A percentile compares a stretch with the other conserved stretches of the same genome.
phyloP scores from a whole-genome alignment of 257 asterid species.

The Solanum tarapatanum region DNA sequence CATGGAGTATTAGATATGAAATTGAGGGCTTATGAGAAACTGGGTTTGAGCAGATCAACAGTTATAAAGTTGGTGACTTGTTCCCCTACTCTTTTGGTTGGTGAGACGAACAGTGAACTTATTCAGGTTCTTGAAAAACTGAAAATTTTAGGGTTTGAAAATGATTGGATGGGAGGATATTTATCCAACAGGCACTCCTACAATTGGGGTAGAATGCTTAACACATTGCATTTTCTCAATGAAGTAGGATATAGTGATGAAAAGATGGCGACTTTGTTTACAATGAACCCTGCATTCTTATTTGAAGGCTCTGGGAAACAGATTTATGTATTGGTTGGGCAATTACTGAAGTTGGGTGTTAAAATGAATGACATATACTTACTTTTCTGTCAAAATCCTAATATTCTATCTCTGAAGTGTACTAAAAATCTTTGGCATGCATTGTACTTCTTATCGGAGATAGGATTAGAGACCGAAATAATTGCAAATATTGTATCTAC shows the following conservation, averaged over 20 bases:
- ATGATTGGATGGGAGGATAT: constrained; percentile 59
- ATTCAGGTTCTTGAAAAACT: constrained; percentile 42
- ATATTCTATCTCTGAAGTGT: constrained; percentile 43
- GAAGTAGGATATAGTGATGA: constrained; percentile 52
- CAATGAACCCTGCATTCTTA: constrained; percentile 39
- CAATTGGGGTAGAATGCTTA: constrained; percentile 55
- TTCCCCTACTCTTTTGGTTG: constrained; percentile 58
- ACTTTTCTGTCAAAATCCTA: constrained; percentile 36
- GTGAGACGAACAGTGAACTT: constrained; percentile 34
- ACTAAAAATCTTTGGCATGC: constrained; percentile 59
- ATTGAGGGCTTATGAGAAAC: constrained; percentile 47
- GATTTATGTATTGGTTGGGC: constrained; percentile 47
- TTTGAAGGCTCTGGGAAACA: constrained; percentile 75
- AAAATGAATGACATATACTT: constrained; percentile 30
- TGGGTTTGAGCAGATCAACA: constrained; percentile 50
- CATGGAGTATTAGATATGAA: constrained; percentile 35
- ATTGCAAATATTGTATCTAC: constrained; percentile 34
- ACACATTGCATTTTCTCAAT: constrained; percentile 42
- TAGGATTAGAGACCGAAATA: constrained; percentile 41
- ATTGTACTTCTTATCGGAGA: constrained; percentile 46
- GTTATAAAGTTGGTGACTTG: constrained; percentile 54
- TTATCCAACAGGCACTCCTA: constrained; percentile 35
- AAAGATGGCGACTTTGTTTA: constrained; percentile 32
- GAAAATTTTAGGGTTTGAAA: constrained; percentile 33
- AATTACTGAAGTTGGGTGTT: constrained; percentile 63